Percentiles rank a stretch among this genome's conserved stretches.
Conservation (phyloP, 129 eudicot genomes). For the Chrysanthemum lavandulifolium region DNA sequence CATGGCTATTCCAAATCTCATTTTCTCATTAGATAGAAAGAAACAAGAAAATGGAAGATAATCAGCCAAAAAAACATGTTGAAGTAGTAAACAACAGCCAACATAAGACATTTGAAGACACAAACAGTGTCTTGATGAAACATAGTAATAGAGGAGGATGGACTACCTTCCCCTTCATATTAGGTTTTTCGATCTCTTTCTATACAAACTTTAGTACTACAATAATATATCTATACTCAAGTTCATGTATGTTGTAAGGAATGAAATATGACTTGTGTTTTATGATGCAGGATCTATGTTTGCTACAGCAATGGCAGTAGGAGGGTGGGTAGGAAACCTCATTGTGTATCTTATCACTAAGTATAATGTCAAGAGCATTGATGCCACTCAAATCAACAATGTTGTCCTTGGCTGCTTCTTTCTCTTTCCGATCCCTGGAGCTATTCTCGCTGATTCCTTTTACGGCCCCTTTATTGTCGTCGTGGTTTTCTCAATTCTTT, state of each 20-base stretch:
- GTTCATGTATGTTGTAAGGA: not conserved
- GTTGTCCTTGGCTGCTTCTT: slow-evolving; percentile 39
- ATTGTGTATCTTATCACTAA: slow-evolving; percentile 47
- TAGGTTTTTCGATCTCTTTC: slow-evolving; percentile 19
- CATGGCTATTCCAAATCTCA: too few species aligned
- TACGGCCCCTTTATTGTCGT: slow-evolving; percentile 50
- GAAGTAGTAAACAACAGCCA: too few species aligned
- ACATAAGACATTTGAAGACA: not conserved
- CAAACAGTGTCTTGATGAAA: slow-evolving; percentile 4
- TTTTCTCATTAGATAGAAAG: too few species aligned
- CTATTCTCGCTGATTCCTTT: slow-evolving; percentile 60
- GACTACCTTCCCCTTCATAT: slow-evolving; percentile 33
- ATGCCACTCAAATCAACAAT: slow-evolving; percentile 53
- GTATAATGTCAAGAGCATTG: slow-evolving; percentile 51
- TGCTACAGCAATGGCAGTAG: slow-evolving; percentile 29
- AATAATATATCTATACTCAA: too few species aligned
- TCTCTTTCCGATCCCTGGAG: slow-evolving; percentile 45
- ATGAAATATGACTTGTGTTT: not conserved
- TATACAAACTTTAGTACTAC: not conserved
- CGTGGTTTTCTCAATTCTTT: slow-evolving; percentile 41
- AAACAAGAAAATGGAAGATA: not conserved
- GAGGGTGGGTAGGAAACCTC: slow-evolving; percentile 51
- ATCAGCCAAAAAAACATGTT: not conserved
- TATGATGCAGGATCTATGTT: slow-evolving; percentile 24
- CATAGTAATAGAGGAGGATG: slow-evolving; percentile 36